Evolutionary conservation across 352 stramenopile species (phyloP), one percentile per base, ranked within the genome.

Genomic region (Thalassiosira exigua): DNA sequence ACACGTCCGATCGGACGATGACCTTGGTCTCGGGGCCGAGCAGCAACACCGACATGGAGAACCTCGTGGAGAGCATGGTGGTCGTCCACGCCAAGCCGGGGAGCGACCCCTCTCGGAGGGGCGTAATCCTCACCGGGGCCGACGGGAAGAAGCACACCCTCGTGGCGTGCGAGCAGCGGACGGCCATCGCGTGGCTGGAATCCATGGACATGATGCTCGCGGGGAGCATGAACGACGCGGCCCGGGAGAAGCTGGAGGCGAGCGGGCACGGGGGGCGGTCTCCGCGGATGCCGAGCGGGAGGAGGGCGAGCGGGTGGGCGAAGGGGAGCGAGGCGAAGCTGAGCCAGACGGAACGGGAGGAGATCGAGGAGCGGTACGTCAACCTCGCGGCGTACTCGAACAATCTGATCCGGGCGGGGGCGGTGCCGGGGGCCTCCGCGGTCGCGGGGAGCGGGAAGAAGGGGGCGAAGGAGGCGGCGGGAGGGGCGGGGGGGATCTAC

Each of bases 351-450:
- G 82, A 90, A 64, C 67, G 84, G 17, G 67, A 88, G 44, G 53
- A 88, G 48, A 86, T 92, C 75, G 86, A 92, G 65, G 83, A 85
- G 27, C 62, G 81, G 21, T 92, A 92, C 53, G 67, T 92, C 0
- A 92, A 88, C 58, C 69, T 92, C 29, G 81, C 83, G 27, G 82
- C 74, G 30, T 92, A 92, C 67, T 89, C 78, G n/a, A 89, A 92
- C 69, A 88, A 90, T 59, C 61, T 92, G 21, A 92, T 92, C 76
- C 74, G 83, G 32, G 72, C 77, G 2, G 81, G 81, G 19, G 72
- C 76, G 1, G 39, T 85, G 53, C 75, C 80, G 11, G 71, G 52
- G 12, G 32, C 27, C 5, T 19, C n/a, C 29, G 51, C 24, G 3
- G 51, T 39, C 24, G 33, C 2, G n/a, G 30, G 30, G 29, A 17